A percentile compares a stretch with the other conserved stretches of the same genome.
These are phyloP conservation scores for Aspergillus sp. DNA, from an alignment of 2,329 filamentous ascomycete species.

Conservation along the genomic window DNA sequence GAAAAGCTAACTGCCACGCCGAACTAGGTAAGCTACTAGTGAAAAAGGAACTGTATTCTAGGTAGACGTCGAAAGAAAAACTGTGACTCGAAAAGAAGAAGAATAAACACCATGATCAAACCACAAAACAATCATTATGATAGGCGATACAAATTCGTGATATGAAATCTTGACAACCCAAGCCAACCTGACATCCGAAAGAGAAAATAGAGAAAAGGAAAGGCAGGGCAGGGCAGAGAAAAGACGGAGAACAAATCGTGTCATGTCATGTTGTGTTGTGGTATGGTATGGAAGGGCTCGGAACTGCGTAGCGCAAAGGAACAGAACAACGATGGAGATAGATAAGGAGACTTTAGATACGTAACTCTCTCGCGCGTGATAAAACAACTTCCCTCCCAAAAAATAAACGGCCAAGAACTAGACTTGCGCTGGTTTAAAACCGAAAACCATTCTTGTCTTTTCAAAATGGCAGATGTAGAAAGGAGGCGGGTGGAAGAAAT, in stretches of 20 bases:
- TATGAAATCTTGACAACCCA: conserved; percentile 15
- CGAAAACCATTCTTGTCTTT: conserved; percentile 14
- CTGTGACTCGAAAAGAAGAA: not conserved
- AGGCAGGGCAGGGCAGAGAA: conserved; percentile 10
- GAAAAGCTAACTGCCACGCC: not conserved
- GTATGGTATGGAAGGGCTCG: conserved; percentile 5
- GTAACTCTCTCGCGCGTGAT: conserved; percentile 5
- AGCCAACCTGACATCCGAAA: conserved; percentile 11
- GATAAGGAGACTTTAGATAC: conserved; percentile 14
- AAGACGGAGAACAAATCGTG: conserved; percentile 8
- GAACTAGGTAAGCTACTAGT: not conserved
- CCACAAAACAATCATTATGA: conserved; percentile 20
- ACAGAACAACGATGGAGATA: not conserved
- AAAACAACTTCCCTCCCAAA: conserved; percentile 11
- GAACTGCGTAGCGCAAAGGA: conserved; percentile 13
- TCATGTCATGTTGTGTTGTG: not conserved
- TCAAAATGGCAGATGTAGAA: not conserved
- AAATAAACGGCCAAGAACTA: conserved; percentile 11
- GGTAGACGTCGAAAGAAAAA: not conserved
- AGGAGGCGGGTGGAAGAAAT: not conserved
- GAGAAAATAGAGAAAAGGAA: conserved; percentile 10
- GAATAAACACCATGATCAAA: not conserved
- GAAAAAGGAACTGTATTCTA: conserved; percentile 1
- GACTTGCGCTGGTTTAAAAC: conserved; percentile 7
- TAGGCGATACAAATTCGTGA: conserved; percentile 26